Percentiles rank a stretch among this genome's conserved stretches.
phyloP scores from a whole-genome alignment of 2,329 filamentous ascomycete genomes.

The Venturia asperata region DNA sequence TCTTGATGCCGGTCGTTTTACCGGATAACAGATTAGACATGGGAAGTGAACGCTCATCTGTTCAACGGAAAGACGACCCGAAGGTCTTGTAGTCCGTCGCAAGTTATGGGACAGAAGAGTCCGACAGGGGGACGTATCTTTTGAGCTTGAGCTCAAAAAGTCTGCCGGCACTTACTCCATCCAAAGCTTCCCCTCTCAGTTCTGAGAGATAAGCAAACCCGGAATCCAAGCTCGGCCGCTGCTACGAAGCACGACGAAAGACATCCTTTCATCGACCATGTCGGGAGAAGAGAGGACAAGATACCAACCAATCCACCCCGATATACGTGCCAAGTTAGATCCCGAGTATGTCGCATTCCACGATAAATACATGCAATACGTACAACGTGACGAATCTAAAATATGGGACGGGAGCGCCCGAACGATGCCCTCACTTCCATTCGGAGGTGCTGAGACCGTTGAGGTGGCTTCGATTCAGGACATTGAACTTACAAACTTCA shows the following conservation, averaged over 20 bases:
- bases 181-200: neutral
- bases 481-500: neutral
- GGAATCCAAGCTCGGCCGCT: neutral
- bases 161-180: neutral
- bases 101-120: neutral
- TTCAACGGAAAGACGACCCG: neutral
- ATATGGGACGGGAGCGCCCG: conserved; percentile 32
- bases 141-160: neutral
- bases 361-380: conserved; percentile 34
- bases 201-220: neutral
- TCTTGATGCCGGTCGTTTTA: neutral
- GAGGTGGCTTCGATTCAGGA: conserved; percentile 15
- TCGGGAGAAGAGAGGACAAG: neutral
- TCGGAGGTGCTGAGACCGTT: conserved; percentile 16
- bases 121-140: neutral
- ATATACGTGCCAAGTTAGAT: conserved; percentile 30
- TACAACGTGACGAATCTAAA: conserved; percentile 30
- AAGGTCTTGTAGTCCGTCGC: neutral
- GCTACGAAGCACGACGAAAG: neutral
- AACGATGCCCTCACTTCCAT: conserved; percentile 21
- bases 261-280: neutral
- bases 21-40: neutral
- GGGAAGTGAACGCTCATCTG: neutral
- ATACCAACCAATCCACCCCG: conserved; percentile 12
- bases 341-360: conserved; percentile 36